A percentile compares a stretch with the other conserved stretches of the same genome.
Evolutionary conservation across 352 stramenopile genomes (phyloP).

Genomic region (Phytophthora ohioensis): DNA sequence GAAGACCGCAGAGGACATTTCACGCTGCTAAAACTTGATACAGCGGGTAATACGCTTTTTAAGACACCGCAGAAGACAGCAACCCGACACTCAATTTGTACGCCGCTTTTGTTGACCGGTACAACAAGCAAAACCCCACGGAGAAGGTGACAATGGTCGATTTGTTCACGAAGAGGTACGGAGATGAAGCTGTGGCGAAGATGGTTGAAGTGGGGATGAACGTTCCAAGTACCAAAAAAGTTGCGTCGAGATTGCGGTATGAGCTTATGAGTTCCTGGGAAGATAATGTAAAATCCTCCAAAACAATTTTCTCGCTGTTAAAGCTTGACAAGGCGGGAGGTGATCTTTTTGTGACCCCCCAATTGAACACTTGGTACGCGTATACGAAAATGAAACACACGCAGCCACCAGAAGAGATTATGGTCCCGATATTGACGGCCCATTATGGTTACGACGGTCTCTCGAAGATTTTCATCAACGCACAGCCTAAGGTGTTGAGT

Average conservation of each 20-base stretch:
- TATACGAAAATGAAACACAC: not conserved
- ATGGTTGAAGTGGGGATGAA: too few relatives aligned
- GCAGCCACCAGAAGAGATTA: not conserved
- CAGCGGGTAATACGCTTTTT: not conserved
- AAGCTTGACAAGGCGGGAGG: too few relatives aligned
- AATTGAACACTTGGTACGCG: not conserved
- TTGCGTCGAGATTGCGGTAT: too few relatives aligned
- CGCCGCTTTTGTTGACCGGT: not conserved
- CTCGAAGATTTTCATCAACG: not conserved
- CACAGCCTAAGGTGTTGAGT: not conserved
- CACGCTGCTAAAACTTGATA: slow-evolving; percentile 10
- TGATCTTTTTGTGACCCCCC: too few relatives aligned
- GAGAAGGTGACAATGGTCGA: slow-evolving; percentile 11
- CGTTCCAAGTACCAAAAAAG: too few relatives aligned
- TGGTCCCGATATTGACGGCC: not conserved
- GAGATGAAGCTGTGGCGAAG: slow-evolving; percentile 4
- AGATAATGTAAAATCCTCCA: too few relatives aligned
- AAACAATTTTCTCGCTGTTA: too few relatives aligned
- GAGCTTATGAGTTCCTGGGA: too few relatives aligned
- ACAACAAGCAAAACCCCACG: slow-evolving; percentile 7
- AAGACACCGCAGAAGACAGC: not conserved
- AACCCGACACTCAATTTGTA: slow-evolving; percentile 4
- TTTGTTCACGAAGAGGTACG: slow-evolving; percentile 12
- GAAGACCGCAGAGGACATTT: not conserved
- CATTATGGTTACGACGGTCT: not conserved